phyloP scores from a whole-genome alignment of 176 grass and related monocot genomes.

The Bothriochloa decipiens region DNA sequence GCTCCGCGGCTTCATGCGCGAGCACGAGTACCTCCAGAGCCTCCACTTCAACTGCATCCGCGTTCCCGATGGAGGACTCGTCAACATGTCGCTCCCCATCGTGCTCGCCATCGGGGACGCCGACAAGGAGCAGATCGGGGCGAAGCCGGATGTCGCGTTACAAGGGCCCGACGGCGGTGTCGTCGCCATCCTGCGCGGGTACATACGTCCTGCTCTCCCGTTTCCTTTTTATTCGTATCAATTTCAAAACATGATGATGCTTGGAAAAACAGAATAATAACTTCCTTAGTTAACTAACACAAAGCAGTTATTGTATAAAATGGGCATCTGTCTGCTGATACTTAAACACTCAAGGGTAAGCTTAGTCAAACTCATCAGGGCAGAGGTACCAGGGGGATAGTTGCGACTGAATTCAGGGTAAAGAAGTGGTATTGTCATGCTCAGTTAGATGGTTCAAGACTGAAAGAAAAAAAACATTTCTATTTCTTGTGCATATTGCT shows the following conservation, averaged over 20 bases:
- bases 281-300: neutral
- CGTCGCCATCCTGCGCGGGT: constrained; percentile 79
- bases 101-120: constrained; percentile 72
- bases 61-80: constrained; percentile 49
- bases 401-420: neutral
- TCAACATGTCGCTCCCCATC: constrained; percentile 96
- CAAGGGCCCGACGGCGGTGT: constrained; percentile 46
- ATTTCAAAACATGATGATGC: too few relatives aligned
- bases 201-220: neutral
- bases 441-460: neutral
- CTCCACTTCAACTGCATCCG: constrained; percentile 91
- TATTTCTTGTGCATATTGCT: neutral
- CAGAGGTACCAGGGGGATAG: neutral
- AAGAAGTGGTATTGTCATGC: neutral
- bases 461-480: neutral
- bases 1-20: constrained; percentile 89
- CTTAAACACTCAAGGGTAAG: neutral
- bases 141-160: constrained; percentile 55
- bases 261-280: neutral
- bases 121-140: constrained; percentile 63
- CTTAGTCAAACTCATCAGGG: neutral
- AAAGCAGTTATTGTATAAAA: neutral
- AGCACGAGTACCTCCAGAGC: constrained; percentile 83
- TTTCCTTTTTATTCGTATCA: neutral
- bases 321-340: neutral